Conservation (phyloP, 2,329 filamentous ascomycete genomes). For the Fusarium dimerum region DNA sequence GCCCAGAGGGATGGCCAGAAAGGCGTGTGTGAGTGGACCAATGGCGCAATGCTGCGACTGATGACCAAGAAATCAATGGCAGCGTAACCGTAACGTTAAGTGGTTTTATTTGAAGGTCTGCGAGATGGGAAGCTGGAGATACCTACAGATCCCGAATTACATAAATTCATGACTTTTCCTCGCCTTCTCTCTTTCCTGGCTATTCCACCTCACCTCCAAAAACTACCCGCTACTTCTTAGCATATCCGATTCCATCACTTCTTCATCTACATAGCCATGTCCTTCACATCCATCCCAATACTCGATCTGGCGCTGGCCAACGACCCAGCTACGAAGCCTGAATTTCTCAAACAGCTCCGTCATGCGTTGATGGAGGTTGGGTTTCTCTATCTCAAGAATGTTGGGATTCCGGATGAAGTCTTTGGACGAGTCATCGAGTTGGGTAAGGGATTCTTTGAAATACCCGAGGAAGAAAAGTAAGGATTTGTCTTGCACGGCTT, state of each 20-base stretch:
- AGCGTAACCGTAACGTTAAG: too few relatives aligned
- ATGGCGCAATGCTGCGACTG: constrained; percentile 38
- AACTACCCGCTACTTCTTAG: too few relatives aligned
- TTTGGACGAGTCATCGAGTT: constrained; percentile 66
- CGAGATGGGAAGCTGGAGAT: not conserved
- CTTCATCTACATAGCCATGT: constrained; percentile 44
- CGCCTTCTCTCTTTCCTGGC: too few relatives aligned
- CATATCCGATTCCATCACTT: not conserved
- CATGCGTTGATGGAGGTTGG: constrained; percentile 83
- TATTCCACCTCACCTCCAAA: too few relatives aligned
- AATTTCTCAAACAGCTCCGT: constrained; percentile 70
- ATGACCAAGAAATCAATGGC: constrained; percentile 17
- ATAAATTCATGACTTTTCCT: too few relatives aligned
- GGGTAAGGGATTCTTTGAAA: constrained; percentile 74
- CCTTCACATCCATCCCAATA: constrained; percentile 75
- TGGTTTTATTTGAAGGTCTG: not conserved
- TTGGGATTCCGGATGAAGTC: constrained; percentile 67
- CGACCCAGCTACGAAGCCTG: constrained; percentile 65
- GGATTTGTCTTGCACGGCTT: constrained; percentile 3
- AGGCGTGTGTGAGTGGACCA: constrained; percentile 28
- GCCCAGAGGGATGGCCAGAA: constrained; percentile 13
- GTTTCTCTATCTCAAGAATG: constrained; percentile 82
- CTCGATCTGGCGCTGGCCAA: constrained; percentile 71
- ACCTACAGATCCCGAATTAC: too few relatives aligned
- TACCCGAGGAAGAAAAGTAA: constrained; percentile 75